A percentile compares a stretch with the other conserved stretches of the same genome.
phyloP scores from a whole-genome alignment of 1,284 basidiomycete species.

The Ustilago trichophora region DNA sequence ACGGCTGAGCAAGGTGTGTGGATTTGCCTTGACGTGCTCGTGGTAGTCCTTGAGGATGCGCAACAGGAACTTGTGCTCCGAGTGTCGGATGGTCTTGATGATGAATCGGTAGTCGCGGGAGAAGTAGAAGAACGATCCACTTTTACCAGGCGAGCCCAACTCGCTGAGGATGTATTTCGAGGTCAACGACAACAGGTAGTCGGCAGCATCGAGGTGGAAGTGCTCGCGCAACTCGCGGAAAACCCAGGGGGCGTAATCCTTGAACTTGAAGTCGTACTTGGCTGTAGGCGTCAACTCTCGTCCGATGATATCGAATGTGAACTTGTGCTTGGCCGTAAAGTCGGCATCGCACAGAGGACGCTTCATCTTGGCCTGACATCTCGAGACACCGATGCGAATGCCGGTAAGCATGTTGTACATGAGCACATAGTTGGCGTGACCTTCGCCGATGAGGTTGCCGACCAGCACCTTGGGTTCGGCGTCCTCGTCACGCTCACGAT shows the following conservation, averaged over 20 bases:
- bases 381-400: conserved; percentile 91
- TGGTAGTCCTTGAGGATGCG: conserved; percentile 86
- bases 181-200: conserved; percentile 94
- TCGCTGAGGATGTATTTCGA: conserved; percentile 98
- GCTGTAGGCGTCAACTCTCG: conserved; percentile 97
- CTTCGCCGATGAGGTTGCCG: conserved; percentile 94
- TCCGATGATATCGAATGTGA: conserved; percentile 95
- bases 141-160: conserved; percentile 97
- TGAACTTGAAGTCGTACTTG: conserved; percentile 98
- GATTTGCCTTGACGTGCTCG: conserved; percentile 85
- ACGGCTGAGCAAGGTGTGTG: conserved; percentile 89
- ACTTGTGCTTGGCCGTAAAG: conserved; percentile 90
- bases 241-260: conserved; percentile 98
- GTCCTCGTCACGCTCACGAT: conserved; percentile 38
- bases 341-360: conserved; percentile 85
- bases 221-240: conserved; percentile 93
- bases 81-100: conserved; percentile 97
- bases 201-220: conserved; percentile 94
- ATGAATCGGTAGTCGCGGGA: conserved; percentile 98
- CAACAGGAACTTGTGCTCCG: conserved; percentile 91
- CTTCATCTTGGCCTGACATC: conserved; percentile 93
- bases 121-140: conserved; percentile 99
- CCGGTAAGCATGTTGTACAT: conserved; percentile 99
- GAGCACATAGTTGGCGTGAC: conserved; percentile 95
- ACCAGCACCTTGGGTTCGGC: conserved; percentile 73